Conservation (phyloP, 441 rosid species). For the Eruca vesicaria region DNA sequence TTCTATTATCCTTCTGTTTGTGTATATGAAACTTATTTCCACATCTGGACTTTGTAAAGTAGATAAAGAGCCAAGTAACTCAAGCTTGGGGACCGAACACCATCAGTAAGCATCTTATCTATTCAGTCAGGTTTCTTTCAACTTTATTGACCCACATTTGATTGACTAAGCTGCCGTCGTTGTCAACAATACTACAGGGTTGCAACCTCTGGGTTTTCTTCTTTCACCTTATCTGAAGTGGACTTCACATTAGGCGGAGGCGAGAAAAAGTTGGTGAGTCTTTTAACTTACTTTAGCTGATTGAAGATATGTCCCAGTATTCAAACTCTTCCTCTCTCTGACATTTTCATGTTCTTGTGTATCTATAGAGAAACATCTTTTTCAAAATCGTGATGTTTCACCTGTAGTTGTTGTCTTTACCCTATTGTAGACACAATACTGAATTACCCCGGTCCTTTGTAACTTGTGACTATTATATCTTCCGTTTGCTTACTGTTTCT, state of each 20-base stretch:
- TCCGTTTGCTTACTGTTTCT: constrained; percentile 1
- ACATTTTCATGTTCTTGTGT: constrained; percentile 2
- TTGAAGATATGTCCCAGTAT: constrained; percentile 14
- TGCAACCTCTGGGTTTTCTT: constrained; percentile 41
- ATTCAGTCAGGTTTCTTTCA: constrained; percentile 34
- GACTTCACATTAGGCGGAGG: constrained; percentile 64
- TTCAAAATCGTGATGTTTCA: constrained; percentile 15
- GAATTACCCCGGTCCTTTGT: constrained; percentile 2
- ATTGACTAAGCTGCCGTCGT: constrained; percentile 1
- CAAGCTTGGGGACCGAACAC: constrained; percentile 42
- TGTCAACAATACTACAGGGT: constrained; percentile 47
- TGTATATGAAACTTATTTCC: constrained; percentile 15
- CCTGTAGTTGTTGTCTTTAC: constrained; percentile 10
- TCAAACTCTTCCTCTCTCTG: background rate
- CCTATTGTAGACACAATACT: constrained; percentile 5
- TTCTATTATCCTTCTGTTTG: constrained; percentile 9
- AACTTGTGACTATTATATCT: constrained; percentile 2
- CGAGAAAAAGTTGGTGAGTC: constrained; percentile 69
- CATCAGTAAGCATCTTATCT: constrained; percentile 39
- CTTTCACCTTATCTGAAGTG: constrained; percentile 70
- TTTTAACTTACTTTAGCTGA: constrained; percentile 21
- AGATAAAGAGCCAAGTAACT: constrained; percentile 51
- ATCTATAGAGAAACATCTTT: background rate
- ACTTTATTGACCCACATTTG: constrained; percentile 14
- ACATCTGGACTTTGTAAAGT: constrained; percentile 32